These are phyloP conservation scores for Pseudozyma thailandica DNA, from an alignment of 1,284 basidiomycete species.

Conservation along the genomic window DNA sequence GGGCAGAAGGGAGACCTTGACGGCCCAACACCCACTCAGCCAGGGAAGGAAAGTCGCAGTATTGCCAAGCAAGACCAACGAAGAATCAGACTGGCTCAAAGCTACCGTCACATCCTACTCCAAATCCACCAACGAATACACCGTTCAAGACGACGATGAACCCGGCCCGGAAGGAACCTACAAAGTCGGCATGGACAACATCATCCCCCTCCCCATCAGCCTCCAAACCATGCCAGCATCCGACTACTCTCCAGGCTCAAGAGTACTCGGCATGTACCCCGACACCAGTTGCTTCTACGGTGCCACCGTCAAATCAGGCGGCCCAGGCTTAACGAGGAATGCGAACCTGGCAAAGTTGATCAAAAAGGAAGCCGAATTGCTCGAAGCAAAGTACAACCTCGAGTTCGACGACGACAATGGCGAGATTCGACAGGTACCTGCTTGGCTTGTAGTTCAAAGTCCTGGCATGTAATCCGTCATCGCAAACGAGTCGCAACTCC, in stretches of 20 bases:
- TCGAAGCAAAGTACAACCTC: slow-evolving; percentile 61
- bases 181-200: slow-evolving; percentile 48
- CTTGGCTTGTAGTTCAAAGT: slow-evolving; percentile 63
- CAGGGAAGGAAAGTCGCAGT: slow-evolving; percentile 43
- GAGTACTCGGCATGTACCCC: slow-evolving; percentile 66
- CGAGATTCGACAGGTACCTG: slow-evolving; percentile 61
- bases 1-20: slow-evolving; percentile 30
- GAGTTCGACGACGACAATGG: slow-evolving; percentile 66
- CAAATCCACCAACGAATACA: slow-evolving; percentile 45
- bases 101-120: slow-evolving; percentile 38
- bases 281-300: slow-evolving; percentile 68
- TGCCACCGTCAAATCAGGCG: slow-evolving; percentile 63
- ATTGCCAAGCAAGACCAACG: slow-evolving; percentile 35
- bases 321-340: slow-evolving; percentile 51
- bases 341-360: slow-evolving; percentile 32
- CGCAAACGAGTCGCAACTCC: not conserved
- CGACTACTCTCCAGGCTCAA: slow-evolving; percentile 56
- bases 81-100: slow-evolving; percentile 51
- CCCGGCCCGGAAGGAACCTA: slow-evolving; percentile 48
- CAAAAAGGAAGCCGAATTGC: slow-evolving; percentile 56
- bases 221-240: slow-evolving; percentile 57
- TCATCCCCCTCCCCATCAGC: slow-evolving; percentile 62
- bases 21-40: slow-evolving; percentile 39
- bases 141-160: slow-evolving; percentile 48
- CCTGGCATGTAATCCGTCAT: slow-evolving; percentile 45